Percentiles rank a stretch among this genome's conserved stretches.
phyloP scores from a whole-genome alignment of 2,329 filamentous ascomycete genomes.

The Nemania bipapillata region DNA sequence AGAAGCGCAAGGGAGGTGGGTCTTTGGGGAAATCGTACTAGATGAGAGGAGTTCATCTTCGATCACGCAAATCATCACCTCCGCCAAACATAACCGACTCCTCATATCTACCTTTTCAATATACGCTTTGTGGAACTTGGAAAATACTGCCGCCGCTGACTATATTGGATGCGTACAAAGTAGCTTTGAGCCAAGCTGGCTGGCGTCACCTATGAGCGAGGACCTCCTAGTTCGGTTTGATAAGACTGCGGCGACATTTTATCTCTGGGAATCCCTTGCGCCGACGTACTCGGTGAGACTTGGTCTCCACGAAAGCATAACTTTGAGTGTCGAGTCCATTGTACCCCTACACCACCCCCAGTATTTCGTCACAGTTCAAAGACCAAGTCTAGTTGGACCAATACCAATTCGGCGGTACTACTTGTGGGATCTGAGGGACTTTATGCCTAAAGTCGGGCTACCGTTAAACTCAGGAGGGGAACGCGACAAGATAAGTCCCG shows the following conservation, averaged over 20 bases:
- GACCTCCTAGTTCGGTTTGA: constrained; percentile 12
- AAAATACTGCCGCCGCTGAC: background rate
- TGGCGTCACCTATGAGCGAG: background rate
- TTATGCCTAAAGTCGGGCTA: background rate
- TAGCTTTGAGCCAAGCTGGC: background rate
- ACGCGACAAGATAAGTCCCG: background rate
- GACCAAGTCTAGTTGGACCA: background rate
- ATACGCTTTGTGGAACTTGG: constrained; percentile 19
- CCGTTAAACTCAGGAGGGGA: background rate
- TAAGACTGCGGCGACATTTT: background rate
- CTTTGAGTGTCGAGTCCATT: background rate
- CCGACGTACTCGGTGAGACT: constrained; percentile 10
- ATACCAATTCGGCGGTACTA: background rate
- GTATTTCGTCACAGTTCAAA: constrained; percentile 10
- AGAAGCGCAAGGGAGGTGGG: background rate
- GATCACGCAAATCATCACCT: constrained; percentile 10
- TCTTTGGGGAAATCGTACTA: background rate
- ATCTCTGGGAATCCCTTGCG: constrained; percentile 7
- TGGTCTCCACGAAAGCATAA: background rate
- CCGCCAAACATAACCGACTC: constrained; percentile 3
- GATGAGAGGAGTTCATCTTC: background rate
- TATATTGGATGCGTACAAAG: background rate
- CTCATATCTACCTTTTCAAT: background rate
- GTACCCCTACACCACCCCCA: background rate
- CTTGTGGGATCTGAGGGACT: constrained; percentile 22